Percentiles rank a stretch among this genome's conserved stretches.
phyloP scores from a whole-genome alignment of 805 yeast genomes.

The Millerozyma acaciae region DNA sequence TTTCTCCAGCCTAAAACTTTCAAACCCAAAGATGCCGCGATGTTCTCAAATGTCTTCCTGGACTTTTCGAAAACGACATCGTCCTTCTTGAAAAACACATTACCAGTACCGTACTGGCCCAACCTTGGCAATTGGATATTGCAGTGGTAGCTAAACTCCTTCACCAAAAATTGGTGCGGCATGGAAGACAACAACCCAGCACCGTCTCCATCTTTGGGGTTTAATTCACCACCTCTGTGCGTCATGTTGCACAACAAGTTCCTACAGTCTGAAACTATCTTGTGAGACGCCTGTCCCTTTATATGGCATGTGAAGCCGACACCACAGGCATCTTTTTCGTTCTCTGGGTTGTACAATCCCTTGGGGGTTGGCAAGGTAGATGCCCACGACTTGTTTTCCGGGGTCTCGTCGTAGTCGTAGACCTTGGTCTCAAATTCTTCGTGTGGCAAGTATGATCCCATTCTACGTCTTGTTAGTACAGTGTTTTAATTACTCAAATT shows the following conservation, averaged over 20 bases:
- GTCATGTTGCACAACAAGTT: slow-evolving; percentile 93
- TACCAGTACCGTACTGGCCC: slow-evolving; percentile 95
- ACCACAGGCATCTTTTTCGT: slow-evolving; percentile 97
- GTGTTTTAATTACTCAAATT: background rate
- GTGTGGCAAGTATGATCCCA: slow-evolving; percentile 38
- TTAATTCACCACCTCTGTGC: slow-evolving; percentile 98
- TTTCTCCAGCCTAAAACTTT: slow-evolving; percentile 90
- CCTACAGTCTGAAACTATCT: slow-evolving; percentile 87
- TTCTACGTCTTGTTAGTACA: slow-evolving; percentile 8
- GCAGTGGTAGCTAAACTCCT: slow-evolving; percentile 76
- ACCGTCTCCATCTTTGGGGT: slow-evolving; percentile 97
- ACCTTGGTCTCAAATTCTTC: slow-evolving; percentile 39
- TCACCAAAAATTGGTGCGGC: slow-evolving; percentile 80
- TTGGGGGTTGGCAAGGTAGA: slow-evolving; percentile 77
- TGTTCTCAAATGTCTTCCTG: slow-evolving; percentile 70
- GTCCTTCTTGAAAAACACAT: slow-evolving; percentile 88
- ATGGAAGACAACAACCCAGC: slow-evolving; percentile 94
- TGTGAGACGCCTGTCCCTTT: slow-evolving; percentile 83
- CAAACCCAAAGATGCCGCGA: slow-evolving; percentile 73
- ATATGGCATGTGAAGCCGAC: slow-evolving; percentile 96
- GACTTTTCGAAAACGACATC: slow-evolving; percentile 65
- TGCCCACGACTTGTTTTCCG: slow-evolving; percentile 89
- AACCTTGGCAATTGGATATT: slow-evolving; percentile 64
- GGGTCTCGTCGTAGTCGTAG: slow-evolving; percentile 68
- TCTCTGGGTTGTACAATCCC: slow-evolving; percentile 91